Evolutionary conservation across 148 eudicot genomes (phyloP), one percentile per base, ranked within the genome.

Genomic region (Tetragonia tetragonoides): DNA sequence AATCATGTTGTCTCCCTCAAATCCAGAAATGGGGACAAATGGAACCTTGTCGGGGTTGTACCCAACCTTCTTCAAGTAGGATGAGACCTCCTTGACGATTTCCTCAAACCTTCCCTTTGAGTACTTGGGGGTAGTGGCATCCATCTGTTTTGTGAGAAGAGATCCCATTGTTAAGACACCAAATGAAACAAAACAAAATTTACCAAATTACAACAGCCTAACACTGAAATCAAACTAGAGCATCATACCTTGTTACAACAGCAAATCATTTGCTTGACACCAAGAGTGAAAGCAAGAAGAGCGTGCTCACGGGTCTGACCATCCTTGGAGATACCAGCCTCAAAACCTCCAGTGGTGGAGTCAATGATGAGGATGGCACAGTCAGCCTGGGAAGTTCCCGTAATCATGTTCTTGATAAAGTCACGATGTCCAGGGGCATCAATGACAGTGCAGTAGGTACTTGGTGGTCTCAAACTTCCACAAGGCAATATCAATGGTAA

Each of bases 241-340:
- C 17, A 21, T 42, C 64, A 72, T 79, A 86, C 89, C 89, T 87
- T 87, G 83, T 87, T 87, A 66, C 87, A 83, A 39, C 89, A 87
- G 60, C 89, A 87, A 65, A 87, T 87, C 89, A 84, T 87, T 67
- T 84, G 89, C 78, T 75, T 87, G 49, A 87, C 89, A 82, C 89
- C 89, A 87, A 87, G 89, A 21, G 89, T 87, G 84, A 87, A 87
- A 62, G 89, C 87, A 78, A 87, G 89, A 77, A 87, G 81, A n/a
- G 89, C 89, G 56, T 87, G 89, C 87, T 87, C 89, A 82, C 89
- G 89, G 71, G 89, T 87, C 84, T 84, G 89, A 47, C 89, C 89
- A 73, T 87, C 89, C 85, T 84, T 87, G 68, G 89, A 87, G 75
- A 87, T 87, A 87, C 89, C 87, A 37, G 89, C 89, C 69, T 87